Evolutionary conservation across 768 basidiomycete genomes (phyloP), one percentile per base, ranked within the genome.

Genomic region (Boletellus ananas): DNA sequence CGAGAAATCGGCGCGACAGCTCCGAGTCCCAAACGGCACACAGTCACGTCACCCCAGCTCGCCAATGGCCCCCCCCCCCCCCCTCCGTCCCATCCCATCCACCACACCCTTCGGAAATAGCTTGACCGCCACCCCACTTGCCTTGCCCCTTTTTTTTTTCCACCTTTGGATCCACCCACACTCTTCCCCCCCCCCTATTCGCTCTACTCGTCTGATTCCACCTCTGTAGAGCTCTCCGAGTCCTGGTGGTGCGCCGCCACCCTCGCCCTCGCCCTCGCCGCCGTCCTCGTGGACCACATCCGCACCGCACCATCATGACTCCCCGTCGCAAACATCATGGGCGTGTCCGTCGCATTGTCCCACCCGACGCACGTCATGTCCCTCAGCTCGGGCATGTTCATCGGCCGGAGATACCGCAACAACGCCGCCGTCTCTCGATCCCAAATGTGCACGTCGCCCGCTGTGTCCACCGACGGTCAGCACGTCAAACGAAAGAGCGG

Each of bases 401-500:
- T 83, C 16, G 81, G 76, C 3, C 77, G 80, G 42, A 91, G 73
- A 51, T 83, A 78, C 47, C 88, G 87, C 4, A 91, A 69, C 8
- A 90, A 66, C 9, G 80, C 75, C 3, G 79, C 90, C 12, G 84
- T 85, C 67, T 90, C 87, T 47, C 83, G 81, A 59, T 92, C 90
- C 90, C 90, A 92, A 21, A 91, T 83, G 57, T 88, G 84, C 13
- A 92, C 86, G 54, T 90, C 85, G 1, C 89, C 90, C 54, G 79
- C 88, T 90, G 54, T 1, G 23, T 25, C 23, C 23, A n/a, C 16
- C 23, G 17, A 16, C 12, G 10, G 23, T 4, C 3, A 17, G 2
- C 11, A 12, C 14, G 17, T 12, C 10, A 7, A n/a, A 31, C 7
- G 6, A 21, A 34, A 35, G 2, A 14, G 23, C 1, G n/a, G n/a